Base-by-base conservation (phyloP, 2,329 filamentous ascomycete genomes). In the Ceratocystis diversiconidia region DNA sequence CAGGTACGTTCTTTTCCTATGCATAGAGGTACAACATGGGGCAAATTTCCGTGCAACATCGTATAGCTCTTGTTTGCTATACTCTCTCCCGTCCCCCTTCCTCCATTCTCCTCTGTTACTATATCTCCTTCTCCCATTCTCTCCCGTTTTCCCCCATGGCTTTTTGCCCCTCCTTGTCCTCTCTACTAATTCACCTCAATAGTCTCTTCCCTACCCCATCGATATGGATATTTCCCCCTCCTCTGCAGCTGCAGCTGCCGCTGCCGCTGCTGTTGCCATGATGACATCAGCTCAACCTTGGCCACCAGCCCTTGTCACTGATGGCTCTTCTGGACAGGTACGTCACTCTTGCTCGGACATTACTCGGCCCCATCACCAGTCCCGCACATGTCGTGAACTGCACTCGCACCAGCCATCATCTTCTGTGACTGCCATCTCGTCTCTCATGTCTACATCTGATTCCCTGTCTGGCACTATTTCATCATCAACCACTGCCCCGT, bases 201-300 rank as follows among this genome's bases (percentile, higher is more conserved):
- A 67, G 66, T 22, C 57, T 50, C 48, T 67, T 41, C 62, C 66
- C 28, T 67, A 67, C 57, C 44, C 66, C 17, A 63, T 67, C 41
- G 64, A 59, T 22, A 62, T 67, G 12, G 63, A 67, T 30, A 65
- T 65, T 48, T 52, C 62, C 17, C 32, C 62, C 4, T 60, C 52
- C 12, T 59, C 65, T 6, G 65, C 62, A 6, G 48, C 66, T 17
- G 25, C 62, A 3, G 50, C 62, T 44, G 59, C 62, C 4, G 48
- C 60, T 36, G 55, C 66, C 22, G 41, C 65, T 7, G 36, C 46
- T 19, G 48, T 44, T 10, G 43, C 61, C 43, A 62, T 62, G 15
- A 62, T 62, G 43, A 59, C 52, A 2, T 59, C 52, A 17, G 25
- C 43, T 15, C 61, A 62, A 17, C n/a, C 41, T 12, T 62, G 61